Evolutionary conservation across 768 basidiomycete species (phyloP).

Genomic region (Erythrobasidium yunnanense): DNA sequence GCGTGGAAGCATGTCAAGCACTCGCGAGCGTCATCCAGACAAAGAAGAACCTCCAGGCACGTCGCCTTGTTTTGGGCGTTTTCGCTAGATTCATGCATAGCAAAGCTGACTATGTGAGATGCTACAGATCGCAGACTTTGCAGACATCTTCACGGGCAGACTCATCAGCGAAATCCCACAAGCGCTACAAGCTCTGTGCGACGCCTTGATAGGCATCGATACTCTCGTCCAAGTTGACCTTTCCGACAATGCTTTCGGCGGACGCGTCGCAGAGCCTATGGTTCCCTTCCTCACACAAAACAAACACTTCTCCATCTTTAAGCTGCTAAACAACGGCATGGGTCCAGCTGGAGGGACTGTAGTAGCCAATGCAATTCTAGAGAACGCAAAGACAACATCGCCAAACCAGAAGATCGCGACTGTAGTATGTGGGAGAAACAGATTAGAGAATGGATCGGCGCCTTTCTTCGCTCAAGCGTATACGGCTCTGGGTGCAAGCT

Average conservation of each 20-base stretch:
- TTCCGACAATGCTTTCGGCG: slow-evolving; percentile 92
- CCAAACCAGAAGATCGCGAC: slow-evolving; percentile 60
- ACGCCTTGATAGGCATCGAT: slow-evolving; percentile 67
- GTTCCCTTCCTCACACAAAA: slow-evolving; percentile 63
- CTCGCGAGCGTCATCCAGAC: neutral
- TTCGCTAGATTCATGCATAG: too few species aligned
- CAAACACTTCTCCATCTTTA: slow-evolving; percentile 66
- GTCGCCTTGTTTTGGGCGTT: neutral
- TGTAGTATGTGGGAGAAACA: slow-evolving; percentile 86
- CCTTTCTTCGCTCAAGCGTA: slow-evolving; percentile 76
- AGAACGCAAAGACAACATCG: slow-evolving; percentile 55
- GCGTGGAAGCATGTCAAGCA: slow-evolving; percentile 67
- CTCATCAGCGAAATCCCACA: slow-evolving; percentile 88
- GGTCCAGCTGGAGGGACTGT: slow-evolving; percentile 77
- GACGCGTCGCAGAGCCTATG: slow-evolving; percentile 84
- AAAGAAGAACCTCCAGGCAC: slow-evolving; percentile 7
- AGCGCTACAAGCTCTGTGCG: slow-evolving; percentile 77
- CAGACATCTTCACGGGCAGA: slow-evolving; percentile 95
- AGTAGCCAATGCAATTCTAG: slow-evolving; percentile 69
- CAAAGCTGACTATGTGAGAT: neutral
- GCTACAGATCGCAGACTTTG: slow-evolving; percentile 76
- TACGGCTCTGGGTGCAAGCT: slow-evolving; percentile 58
- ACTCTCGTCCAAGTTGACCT: slow-evolving; percentile 79
- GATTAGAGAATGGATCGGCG: slow-evolving; percentile 85
- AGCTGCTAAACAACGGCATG: slow-evolving; percentile 92